These are phyloP conservation scores for Penicillium roqueforti DNA, from an alignment of 495 filamentous ascomycete species.

Conservation along the genomic window DNA sequence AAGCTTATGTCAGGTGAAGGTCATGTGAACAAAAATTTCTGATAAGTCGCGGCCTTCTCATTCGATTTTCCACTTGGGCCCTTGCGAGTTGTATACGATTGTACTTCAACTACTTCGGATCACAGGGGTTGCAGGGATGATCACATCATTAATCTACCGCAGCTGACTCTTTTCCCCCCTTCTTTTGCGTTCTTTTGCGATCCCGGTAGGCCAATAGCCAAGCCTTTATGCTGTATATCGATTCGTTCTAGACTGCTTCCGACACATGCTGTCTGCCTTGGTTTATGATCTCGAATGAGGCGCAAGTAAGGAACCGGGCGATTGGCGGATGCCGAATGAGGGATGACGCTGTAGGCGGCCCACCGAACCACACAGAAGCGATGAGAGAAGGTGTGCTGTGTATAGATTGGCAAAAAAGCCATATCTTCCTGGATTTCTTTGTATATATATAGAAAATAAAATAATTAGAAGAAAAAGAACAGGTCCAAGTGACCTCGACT, in stretches of 20 bases:
- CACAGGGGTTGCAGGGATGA: background rate
- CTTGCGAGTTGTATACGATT: background rate
- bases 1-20: slow-evolving; percentile 6
- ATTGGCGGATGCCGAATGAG: slow-evolving; percentile 41
- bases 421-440: background rate
- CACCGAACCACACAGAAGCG: slow-evolving; percentile 49
- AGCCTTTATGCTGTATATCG: background rate
- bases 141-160: background rate
- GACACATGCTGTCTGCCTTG: slow-evolving; percentile 7
- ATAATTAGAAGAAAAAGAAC: background rate
- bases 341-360: slow-evolving; percentile 42
- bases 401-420: background rate
- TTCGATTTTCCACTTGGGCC: slow-evolving; percentile 18
- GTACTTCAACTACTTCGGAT: background rate
- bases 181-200: background rate
- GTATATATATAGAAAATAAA: background rate
- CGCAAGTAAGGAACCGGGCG: slow-evolving; percentile 24
- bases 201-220: background rate
- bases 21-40: slow-evolving; percentile 24
- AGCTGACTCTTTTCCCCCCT: background rate
- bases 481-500: background rate
- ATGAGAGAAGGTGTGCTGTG: slow-evolving; percentile 4
- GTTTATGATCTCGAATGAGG: slow-evolving; percentile 17
- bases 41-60: slow-evolving; percentile 29
- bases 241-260: slow-evolving; percentile 8